Percentiles rank a stretch among this genome's conserved stretches.
These are phyloP conservation scores for Fistulifera pelliculosa DNA, from an alignment of 108 stramenopile genomes.

Conservation along the genomic window DNA sequence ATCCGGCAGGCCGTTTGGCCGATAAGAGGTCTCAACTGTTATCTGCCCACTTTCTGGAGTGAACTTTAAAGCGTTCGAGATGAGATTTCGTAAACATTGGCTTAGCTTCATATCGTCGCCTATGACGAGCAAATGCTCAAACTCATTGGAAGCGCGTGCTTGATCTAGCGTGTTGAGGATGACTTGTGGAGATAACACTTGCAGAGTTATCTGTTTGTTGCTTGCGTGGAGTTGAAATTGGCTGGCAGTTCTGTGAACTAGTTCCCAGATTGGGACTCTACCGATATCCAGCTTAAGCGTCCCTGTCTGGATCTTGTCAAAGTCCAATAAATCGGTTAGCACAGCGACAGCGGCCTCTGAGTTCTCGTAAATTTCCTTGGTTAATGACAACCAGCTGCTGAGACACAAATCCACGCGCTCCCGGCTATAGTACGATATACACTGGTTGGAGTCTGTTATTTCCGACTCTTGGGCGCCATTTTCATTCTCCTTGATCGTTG, in stretches of 20 bases:
- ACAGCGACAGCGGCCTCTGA: constrained; percentile 31
- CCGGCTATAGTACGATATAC: too few species aligned
- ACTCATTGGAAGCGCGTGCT: background rate
- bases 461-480: background rate
- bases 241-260: constrained; percentile 7
- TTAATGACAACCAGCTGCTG: background rate
- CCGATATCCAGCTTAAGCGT: constrained; percentile 19
- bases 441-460: background rate
- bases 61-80: constrained; percentile 60
- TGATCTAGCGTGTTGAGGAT: background rate
- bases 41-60: constrained; percentile 12
- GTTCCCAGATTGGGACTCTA: constrained; percentile 13
- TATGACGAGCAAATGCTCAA: background rate
- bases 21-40: background rate
- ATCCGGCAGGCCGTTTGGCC: too few species aligned
- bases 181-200: background rate
- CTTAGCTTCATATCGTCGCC: constrained; percentile 32
- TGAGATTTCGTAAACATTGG: constrained; percentile 41
- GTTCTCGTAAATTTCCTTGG: constrained; percentile 16
- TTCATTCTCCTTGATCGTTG: background rate
- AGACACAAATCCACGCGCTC: too few species aligned
- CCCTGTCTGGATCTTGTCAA: constrained; percentile 34
- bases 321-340: constrained; percentile 36
- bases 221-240: constrained; percentile 22
- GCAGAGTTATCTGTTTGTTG: constrained; percentile 11